Evolutionary conservation across 2,329 filamentous ascomycete species (phyloP), one percentile per base, ranked within the genome.

Genomic region (Nigrospora oryzae): DNA sequence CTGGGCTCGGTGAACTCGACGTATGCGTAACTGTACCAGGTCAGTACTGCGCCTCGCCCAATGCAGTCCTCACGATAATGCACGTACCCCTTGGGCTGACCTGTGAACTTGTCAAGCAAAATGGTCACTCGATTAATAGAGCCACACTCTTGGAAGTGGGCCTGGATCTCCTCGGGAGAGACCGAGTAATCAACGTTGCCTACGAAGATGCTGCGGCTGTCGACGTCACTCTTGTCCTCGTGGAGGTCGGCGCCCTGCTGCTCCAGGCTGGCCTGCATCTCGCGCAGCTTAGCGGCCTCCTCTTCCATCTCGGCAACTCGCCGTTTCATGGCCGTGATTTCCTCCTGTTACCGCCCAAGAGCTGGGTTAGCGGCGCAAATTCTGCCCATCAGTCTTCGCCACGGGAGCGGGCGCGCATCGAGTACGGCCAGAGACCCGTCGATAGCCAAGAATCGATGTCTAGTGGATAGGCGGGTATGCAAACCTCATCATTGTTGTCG

Each of bases 111-210:
- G 71, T 98, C 93, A 56, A 98, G 72, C 55, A 98, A 73, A 54
- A 98, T 98, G 1, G 93, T 98, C 48, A 98, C 93, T 49, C 93
- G 85, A 68, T 98, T 98, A 74, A 98, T 98, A 54, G 86, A 89
- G 49, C 93, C 93, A 59, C 89, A 95, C 73, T 84, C 94, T 73
- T 95, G 89, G 71, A 98, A 98, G 63, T 98, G 93, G 48, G 89
- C 88, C 72, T 98, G 93, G 48, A 98, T 93, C 71, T 98, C 93
- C 69, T 98, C 93, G 3, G 93, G 93, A 28, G 89, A 94, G 17
- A 91, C 90, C 50, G 88, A 90, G 67, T 98, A 98, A 68, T 98
- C 93, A 53, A 98, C 93, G 57, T 98, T 98, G 55, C 93, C 93
- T 38, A 98, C 93, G 64, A 98, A 98, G 66, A 98, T 89, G 69